Conservation (phyloP, 768 basidiomycete species). For the Cyclocybe aegerita region DNA sequence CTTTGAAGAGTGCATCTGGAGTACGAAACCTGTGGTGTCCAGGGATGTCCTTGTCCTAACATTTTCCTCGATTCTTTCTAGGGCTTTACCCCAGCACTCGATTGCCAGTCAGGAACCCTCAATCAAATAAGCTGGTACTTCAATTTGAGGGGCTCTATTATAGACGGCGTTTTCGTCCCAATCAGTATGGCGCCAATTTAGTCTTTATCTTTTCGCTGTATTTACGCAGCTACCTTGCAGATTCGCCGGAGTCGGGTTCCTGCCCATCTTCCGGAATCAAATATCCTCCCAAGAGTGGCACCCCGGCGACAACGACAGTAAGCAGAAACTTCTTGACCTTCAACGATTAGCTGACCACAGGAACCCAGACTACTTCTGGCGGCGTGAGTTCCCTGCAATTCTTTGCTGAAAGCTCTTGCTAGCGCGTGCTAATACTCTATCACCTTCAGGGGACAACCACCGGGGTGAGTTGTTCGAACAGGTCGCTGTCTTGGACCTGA, state of each 20-base stretch:
- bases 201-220: background rate
- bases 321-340: slow-evolving; percentile 7
- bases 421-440: too few species aligned
- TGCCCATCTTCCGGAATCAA: slow-evolving; percentile 59
- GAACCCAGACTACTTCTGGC: too few species aligned
- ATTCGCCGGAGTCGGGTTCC: slow-evolving; percentile 44
- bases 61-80: slow-evolving; percentile 16
- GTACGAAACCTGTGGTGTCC: slow-evolving; percentile 25
- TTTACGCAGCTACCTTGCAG: slow-evolving; percentile 28
- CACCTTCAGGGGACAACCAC: slow-evolving; percentile 7
- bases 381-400: too few species aligned
- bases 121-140: slow-evolving; percentile 60
- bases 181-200: slow-evolving; percentile 44
- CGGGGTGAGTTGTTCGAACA: slow-evolving; percentile 12
- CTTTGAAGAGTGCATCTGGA: slow-evolving; percentile 54
- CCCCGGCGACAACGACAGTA: slow-evolving; percentile 26
- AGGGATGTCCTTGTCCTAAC: background rate
- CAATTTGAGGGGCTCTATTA: slow-evolving; percentile 61
- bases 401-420: too few species aligned
- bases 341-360: too few species aligned
- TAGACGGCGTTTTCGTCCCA: slow-evolving; percentile 63
- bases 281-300: slow-evolving; percentile 56
- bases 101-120: slow-evolving; percentile 27
- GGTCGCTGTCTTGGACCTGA: background rate
- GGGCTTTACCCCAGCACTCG: slow-evolving; percentile 44